Percentiles rank a stretch among this genome's conserved stretches.
These are phyloP conservation scores for Hypoxylon sp. DNA, from an alignment of 2,329 filamentous ascomycete genomes.

Conservation along the genomic window DNA sequence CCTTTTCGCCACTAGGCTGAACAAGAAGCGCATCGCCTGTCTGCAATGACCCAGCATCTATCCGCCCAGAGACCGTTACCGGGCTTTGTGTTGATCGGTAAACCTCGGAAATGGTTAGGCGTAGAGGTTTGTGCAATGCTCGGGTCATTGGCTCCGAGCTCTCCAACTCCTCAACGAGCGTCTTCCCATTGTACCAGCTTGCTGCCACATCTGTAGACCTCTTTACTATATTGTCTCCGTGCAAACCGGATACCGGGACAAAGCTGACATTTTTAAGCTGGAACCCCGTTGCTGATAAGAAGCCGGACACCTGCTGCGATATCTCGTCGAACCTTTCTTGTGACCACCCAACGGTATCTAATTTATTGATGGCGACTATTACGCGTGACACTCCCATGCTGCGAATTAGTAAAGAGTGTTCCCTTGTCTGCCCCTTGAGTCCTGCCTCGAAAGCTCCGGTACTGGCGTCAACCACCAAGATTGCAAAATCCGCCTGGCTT, in stretches of 20 bases:
- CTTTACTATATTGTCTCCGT: slow-evolving; percentile 85
- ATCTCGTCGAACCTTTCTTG: slow-evolving; percentile 88
- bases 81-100: slow-evolving; percentile 87
- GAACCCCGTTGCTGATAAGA: slow-evolving; percentile 87
- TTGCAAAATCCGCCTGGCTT: slow-evolving; percentile 94
- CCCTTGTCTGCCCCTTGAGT: slow-evolving; percentile 91
- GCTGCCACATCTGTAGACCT: slow-evolving; percentile 69
- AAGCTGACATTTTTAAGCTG: slow-evolving; percentile 85
- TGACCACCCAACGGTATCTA: slow-evolving; percentile 89
- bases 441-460: slow-evolving; percentile 95
- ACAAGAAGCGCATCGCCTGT: slow-evolving; percentile 84
- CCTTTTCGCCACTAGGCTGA: slow-evolving; percentile 85
- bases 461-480: slow-evolving; percentile 92
- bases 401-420: slow-evolving; percentile 89
- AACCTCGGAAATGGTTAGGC: slow-evolving; percentile 89
- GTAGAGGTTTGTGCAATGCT: slow-evolving; percentile 82
- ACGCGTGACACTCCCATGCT: slow-evolving; percentile 92
- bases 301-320: slow-evolving; percentile 83
- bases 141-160: slow-evolving; percentile 80
- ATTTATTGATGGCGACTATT: slow-evolving; percentile 94
- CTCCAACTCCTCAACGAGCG: slow-evolving; percentile 87
- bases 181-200: slow-evolving; percentile 85
- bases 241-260: slow-evolving; percentile 89
- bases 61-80: slow-evolving; percentile 85
- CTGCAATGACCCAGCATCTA: slow-evolving; percentile 88